These are phyloP conservation scores for Fomes fomentarius DNA, from an alignment of 1,284 basidiomycete species.

Conservation along the genomic window DNA sequence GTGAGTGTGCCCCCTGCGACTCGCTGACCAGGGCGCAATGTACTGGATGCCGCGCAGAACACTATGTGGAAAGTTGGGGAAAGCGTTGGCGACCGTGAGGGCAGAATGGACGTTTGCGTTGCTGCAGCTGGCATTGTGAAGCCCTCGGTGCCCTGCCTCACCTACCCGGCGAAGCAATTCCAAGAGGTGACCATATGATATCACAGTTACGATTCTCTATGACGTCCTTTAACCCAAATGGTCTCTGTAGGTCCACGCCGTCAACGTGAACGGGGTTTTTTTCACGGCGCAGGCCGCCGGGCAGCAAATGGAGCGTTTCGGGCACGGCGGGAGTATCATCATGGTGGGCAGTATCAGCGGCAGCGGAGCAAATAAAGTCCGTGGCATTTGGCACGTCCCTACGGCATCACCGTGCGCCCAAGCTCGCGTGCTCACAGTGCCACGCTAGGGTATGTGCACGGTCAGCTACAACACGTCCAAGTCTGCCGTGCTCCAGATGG, in stretches of 20 bases:
- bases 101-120: slow-evolving; percentile 73
- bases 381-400: no score
- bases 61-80: slow-evolving; percentile 55
- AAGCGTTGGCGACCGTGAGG: slow-evolving; percentile 63
- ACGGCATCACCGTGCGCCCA: no score
- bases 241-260: slow-evolving; percentile 57
- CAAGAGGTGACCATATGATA: slow-evolving; percentile 48
- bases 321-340: slow-evolving; percentile 76
- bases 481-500: slow-evolving; percentile 81
- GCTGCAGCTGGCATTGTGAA: slow-evolving; percentile 64
- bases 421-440: no score
- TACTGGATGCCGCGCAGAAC: no score
- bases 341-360: slow-evolving; percentile 88
- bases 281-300: slow-evolving; percentile 82
- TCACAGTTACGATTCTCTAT: not conserved
- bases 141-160: slow-evolving; percentile 65
- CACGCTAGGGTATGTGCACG: slow-evolving; percentile 76
- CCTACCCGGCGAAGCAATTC: slow-evolving; percentile 72
- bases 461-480: slow-evolving; percentile 84
- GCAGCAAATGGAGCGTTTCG: slow-evolving; percentile 71
- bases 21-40: not conserved
- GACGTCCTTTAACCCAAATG: not conserved
- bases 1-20: no score
- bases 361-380: slow-evolving; percentile 76
- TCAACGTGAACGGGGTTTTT: slow-evolving; percentile 79